Evolutionary conservation across 345 rosid genomes (phyloP), one percentile per base, ranked within the genome.

Genomic region (Trapa bicornis): DNA sequence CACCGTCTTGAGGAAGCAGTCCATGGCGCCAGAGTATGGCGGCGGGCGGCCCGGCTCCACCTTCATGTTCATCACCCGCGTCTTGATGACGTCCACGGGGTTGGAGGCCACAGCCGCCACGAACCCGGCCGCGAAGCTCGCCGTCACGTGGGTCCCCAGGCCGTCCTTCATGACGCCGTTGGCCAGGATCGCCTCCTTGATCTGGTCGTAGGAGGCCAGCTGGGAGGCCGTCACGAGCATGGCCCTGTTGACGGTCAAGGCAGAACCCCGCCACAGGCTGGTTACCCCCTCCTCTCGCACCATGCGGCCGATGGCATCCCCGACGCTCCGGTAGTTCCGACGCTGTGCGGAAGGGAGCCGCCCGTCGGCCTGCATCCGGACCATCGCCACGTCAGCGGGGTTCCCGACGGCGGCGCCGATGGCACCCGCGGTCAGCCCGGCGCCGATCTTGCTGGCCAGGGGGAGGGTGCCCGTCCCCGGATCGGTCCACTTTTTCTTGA

Each of bases 381-480:
- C 97, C 96, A 88, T 88, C 0, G 96, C 89, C n/a, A 91, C 89
- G 53, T 91, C 97, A 0, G 97, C 96, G 0, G 97, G 97, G 56
- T 91, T 91, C 13, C 97, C 97, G 1, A 88, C 89, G 3, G 88
- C 84, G 0, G 96, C 96, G 2, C 97, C 97, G 37, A 91, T 83
- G 0, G 77, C 96, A 4, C 96, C 97, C 42, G 97, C 96, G 37
- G 85, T 78, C 14, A 84, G 76, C 0, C 97, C 97, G 52, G 91
- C 93, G 0, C 72, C 67, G 33, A 88, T 80, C 74, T 88, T 88
- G 1, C 75, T 71, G 1, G 72, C 3, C 35, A 88, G 77, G 39
- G 96, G 89, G 73, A 88, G 79, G 61, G 66, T 75, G 35, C 80
- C 68, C 14, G 91, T 82, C 37, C 77, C 76, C 4, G 95, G 86